These are phyloP conservation scores for Picochlorum sp. DNA, from an alignment of 139 green algal species.

Conservation along the genomic window DNA sequence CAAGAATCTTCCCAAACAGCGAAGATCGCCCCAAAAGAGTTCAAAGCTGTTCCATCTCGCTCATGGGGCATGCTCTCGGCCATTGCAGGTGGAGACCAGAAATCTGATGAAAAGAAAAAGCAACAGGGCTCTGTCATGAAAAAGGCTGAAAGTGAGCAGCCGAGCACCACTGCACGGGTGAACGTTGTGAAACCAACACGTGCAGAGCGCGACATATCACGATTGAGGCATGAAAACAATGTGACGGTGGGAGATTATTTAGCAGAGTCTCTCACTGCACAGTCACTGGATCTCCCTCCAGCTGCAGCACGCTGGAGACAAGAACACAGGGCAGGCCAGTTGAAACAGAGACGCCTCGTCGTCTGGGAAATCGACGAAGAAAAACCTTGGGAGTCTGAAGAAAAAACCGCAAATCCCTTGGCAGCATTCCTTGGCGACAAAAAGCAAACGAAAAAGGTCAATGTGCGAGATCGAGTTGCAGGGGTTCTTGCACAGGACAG, in stretches of 20 bases:
- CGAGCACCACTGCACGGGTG: not conserved
- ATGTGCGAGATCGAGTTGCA: constrained; percentile 10
- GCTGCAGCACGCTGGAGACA: constrained; percentile 17
- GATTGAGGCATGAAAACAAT: not conserved
- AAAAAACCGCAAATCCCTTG: not conserved
- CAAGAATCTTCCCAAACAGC: not conserved
- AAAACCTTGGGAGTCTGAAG: constrained; percentile 9
- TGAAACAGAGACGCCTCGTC: constrained; percentile 14
- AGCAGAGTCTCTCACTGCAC: constrained; percentile 51
- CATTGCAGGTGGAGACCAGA: constrained; percentile 41
- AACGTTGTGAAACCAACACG: not conserved
- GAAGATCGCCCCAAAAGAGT: not conserved
- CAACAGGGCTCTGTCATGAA: not conserved
- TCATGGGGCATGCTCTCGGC: constrained; percentile 49
- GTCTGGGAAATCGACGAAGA: constrained; percentile 25
- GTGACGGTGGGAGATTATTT: constrained; percentile 25
- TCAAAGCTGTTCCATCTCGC: constrained; percentile 3
- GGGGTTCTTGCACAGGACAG: constrained; percentile 11
- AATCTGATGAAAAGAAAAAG: not conserved
- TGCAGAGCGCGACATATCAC: not conserved
- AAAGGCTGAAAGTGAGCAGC: no score
- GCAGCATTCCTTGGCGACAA: constrained; percentile 1
- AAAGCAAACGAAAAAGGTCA: constrained; percentile 8
- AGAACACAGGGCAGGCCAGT: constrained; percentile 7
- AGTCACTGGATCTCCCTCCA: constrained; percentile 68